Evolutionary conservation across 352 stramenopile genomes (phyloP).

Genomic region (Elongisporangium prolatum): DNA sequence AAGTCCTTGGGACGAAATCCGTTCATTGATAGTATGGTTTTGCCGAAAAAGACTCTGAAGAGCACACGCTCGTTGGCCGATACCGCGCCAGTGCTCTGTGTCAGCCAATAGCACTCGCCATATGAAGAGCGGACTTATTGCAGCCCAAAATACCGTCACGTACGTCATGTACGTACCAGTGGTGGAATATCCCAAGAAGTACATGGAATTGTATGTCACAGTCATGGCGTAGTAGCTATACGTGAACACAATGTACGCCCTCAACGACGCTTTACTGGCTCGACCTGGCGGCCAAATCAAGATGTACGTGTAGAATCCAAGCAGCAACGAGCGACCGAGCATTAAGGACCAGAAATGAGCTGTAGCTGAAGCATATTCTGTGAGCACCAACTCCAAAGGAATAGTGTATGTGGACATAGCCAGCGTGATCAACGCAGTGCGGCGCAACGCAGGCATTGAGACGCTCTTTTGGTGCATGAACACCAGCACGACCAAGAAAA

Average conservation of each 20-base stretch:
- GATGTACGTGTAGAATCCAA: conserved; percentile 35
- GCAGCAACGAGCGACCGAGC: not conserved
- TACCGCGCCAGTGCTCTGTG: conserved; percentile 39
- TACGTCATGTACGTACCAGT: conserved; percentile 25
- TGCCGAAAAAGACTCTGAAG: conserved; percentile 18
- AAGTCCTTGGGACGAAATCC: conserved; percentile 38
- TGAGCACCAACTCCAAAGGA: conserved; percentile 21
- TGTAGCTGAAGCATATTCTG: not conserved
- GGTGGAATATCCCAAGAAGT: conserved; percentile 4
- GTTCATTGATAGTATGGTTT: conserved; percentile 21
- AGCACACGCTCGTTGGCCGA: conserved; percentile 28
- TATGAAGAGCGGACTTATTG: conserved; percentile 30
- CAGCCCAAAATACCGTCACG: conserved; percentile 32
- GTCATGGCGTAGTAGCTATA: conserved; percentile 30
- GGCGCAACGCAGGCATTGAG: conserved; percentile 31
- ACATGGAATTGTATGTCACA: conserved; percentile 8
- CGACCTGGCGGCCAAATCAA: conserved; percentile 25
- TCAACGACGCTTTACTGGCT: conserved; percentile 30
- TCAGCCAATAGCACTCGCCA: conserved; percentile 50
- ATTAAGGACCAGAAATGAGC: no score
- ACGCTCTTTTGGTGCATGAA: conserved; percentile 57
- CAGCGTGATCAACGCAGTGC: conserved; percentile 24
- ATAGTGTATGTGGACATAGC: conserved; percentile 32
- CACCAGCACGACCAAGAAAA: conserved; percentile 35
- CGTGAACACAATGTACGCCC: conserved; percentile 37